A percentile compares a stretch with the other conserved stretches of the same genome.
These are phyloP conservation scores for Wickerhamomyces ciferrii DNA, from an alignment of 805 yeast genomes.

Conservation along the genomic window DNA sequence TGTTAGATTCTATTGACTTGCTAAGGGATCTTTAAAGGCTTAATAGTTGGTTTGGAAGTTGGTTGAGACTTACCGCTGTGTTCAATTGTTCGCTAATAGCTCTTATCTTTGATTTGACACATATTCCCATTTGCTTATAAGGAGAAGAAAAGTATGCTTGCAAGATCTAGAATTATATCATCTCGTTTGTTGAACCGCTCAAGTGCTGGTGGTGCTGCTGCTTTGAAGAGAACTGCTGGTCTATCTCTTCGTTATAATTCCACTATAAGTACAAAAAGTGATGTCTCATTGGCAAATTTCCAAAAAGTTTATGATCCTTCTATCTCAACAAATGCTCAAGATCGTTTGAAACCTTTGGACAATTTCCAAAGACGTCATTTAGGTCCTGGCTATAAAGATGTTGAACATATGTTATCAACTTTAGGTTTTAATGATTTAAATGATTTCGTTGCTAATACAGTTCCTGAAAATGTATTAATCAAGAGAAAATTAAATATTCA, in stretches of 20 bases:
- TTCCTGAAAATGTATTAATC: conserved; percentile 72
- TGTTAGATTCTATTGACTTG: no score
- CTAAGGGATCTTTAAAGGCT: no score
- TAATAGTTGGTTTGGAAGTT: no score
- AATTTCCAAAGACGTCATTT: conserved; percentile 88
- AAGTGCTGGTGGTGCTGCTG: neutral
- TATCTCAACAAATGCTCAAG: conserved; percentile 5
- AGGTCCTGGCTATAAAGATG: conserved; percentile 70
- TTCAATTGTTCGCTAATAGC: no score
- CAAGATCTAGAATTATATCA: neutral
- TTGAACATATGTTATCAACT: conserved; percentile 55
- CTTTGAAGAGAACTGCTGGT: no score
- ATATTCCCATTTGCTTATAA: neutral
- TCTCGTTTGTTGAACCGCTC: neutral
- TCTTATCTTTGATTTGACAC: neutral
- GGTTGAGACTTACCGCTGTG: neutral
- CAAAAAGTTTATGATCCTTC: conserved; percentile 40
- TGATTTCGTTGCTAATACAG: conserved; percentile 63
- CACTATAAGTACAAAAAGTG: conserved; percentile 28
- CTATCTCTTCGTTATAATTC: neutral
- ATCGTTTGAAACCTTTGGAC: conserved; percentile 46
- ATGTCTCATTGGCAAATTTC: conserved; percentile 53
- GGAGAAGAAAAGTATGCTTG: neutral
- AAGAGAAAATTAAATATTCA: conserved; percentile 61
- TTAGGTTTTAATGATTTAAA: conserved; percentile 66